Conservation (phyloP, 2,329 filamentous ascomycete genomes). For the Chrysoporthe cubensis region DNA sequence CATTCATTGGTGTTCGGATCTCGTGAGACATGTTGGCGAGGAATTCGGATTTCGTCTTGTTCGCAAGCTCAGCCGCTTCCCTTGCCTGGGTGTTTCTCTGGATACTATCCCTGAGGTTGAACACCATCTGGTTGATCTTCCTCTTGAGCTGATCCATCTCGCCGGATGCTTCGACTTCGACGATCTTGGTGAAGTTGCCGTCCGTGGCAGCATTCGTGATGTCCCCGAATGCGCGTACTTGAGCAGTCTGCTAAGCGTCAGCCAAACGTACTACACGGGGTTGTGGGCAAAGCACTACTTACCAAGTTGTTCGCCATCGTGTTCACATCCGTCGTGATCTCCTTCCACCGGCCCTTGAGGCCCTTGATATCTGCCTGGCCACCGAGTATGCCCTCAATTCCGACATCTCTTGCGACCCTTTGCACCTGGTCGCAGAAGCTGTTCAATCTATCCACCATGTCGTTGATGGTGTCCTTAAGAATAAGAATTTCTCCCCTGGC, state of each 20-base stretch:
- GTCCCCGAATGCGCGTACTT: constrained; percentile 96
- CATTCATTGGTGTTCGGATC: constrained; percentile 96
- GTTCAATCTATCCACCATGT: constrained; percentile 95
- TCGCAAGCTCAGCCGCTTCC: constrained; percentile 93
- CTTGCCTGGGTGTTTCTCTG: constrained; percentile 94
- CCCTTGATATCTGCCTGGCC: constrained; percentile 94
- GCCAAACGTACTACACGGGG: constrained; percentile 30
- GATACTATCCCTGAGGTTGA: constrained; percentile 92
- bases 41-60: constrained; percentile 98
- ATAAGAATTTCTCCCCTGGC: constrained; percentile 94
- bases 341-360: constrained; percentile 93
- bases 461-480: constrained; percentile 95
- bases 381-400: constrained; percentile 97
- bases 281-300: constrained; percentile 32
- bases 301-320: constrained; percentile 78
- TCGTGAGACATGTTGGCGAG: constrained; percentile 99
- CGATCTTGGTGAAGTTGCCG: constrained; percentile 94
- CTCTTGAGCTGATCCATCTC: constrained; percentile 99
- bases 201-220: constrained; percentile 98
- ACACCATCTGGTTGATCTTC: constrained; percentile 99
- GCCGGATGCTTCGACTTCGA: constrained; percentile 95
- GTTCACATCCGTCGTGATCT: constrained; percentile 96
- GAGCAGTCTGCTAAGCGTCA: constrained; percentile 72
- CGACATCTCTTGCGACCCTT: constrained; percentile 92
- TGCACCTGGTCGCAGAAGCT: constrained; percentile 97